phyloP scores from a whole-genome alignment of 1,284 basidiomycete genomes.

The Neolentinus lepideus region DNA sequence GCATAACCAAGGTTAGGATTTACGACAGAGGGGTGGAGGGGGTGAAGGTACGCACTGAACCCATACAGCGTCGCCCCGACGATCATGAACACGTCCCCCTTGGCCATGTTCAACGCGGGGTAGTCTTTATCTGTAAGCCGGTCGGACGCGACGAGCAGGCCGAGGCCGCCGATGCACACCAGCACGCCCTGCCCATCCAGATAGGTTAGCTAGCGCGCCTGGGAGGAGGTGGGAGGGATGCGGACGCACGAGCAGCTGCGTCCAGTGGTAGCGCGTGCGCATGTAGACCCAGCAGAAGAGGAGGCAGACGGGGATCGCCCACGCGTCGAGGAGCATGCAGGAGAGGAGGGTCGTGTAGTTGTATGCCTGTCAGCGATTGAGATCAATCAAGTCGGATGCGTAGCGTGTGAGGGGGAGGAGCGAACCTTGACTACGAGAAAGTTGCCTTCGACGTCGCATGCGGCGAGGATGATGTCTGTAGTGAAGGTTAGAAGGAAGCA shows the following conservation, averaged over 20 bases:
- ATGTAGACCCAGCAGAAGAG: slow-evolving; percentile 79
- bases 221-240: neutral
- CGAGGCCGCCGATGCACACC: slow-evolving; percentile 71
- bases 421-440: slow-evolving; percentile 79
- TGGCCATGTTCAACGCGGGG: slow-evolving; percentile 54
- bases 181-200: slow-evolving; percentile 49
- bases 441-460: slow-evolving; percentile 80
- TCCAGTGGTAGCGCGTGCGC: slow-evolving; percentile 75
- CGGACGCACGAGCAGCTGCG: slow-evolving; percentile 61
- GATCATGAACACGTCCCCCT: slow-evolving; percentile 85
- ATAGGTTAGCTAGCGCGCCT: neutral
- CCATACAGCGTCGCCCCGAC: slow-evolving; percentile 80
- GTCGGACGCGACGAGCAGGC: slow-evolving; percentile 70
- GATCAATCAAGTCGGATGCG: no score
- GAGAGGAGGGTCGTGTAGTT: slow-evolving; percentile 82
- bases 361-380: no score
- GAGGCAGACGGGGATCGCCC: slow-evolving; percentile 83
- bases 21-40: slow-evolving; percentile 2
- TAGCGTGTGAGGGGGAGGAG: no score
- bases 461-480: slow-evolving; percentile 71
- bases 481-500: no score
- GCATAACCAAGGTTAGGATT: no score
- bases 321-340: slow-evolving; percentile 84
- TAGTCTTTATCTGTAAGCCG: slow-evolving; percentile 65
- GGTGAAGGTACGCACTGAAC: slow-evolving; percentile 51